Evolutionary conservation across 140 eudicot species (phyloP), one percentile per base, ranked within the genome.

Genomic region (Anethum foeniculum): DNA sequence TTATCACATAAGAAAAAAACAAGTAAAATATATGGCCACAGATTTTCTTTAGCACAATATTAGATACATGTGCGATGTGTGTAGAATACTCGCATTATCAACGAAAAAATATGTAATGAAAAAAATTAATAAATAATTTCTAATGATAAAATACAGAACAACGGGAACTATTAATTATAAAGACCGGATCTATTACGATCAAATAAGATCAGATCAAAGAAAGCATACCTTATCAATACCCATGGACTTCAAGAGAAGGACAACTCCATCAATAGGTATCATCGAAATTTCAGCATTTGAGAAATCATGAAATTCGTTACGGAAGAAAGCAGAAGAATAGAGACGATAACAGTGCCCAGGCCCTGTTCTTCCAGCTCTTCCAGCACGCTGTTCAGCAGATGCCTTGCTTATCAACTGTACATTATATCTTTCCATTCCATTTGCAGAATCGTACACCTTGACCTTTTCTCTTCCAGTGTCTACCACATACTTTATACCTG

Each of bases 311-410:
- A 95, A 91, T 30, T 85, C 81, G 68, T 92, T 85, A 84, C n/a
- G 84, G 28, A 89, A 95, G 14, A 86, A 97, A 27, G 99, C 93
- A 79, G 95, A 87, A 74, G 97, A 90, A 86, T 95, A 95, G 36
- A 95, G 96, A 81, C 97, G 93, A 87, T 92, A 95, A 75, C 99
- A 92, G 43, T 92, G 97, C 49, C 99, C 99, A 38, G 97, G 97
- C 41, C 97, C 96, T 3, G 97, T 95, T 87, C 99, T 89, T 83
- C 99, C 98, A 38, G 99, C 97, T 87, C 99, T 88, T 85, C 99
- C 99, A 9, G 99, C 87, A 68, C 99, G 96, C 75, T 95, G 99
- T 58, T 91, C 84, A 72, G 97, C 97, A 51, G 99, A 95, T 23
- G 99, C 99, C 84, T 95, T 91, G 62, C 99, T 95, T 83, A 92